Base-by-base conservation (phyloP, 2,329 filamentous ascomycete genomes). In the Aureobasidium sp. region DNA sequence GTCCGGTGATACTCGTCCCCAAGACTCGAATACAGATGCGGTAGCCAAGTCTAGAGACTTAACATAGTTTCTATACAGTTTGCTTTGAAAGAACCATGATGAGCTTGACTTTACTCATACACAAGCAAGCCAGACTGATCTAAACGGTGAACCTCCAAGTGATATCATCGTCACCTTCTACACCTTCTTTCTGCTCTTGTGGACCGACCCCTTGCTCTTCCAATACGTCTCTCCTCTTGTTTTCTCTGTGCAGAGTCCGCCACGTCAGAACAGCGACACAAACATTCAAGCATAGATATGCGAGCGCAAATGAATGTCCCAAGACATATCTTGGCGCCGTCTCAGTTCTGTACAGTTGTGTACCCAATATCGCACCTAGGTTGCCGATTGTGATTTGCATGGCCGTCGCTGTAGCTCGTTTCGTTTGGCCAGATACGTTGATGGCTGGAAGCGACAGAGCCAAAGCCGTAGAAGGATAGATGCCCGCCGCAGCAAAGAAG, bases 311-410 rank as follows among this genome's bases (percentile, higher is more conserved):
- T 0, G 82, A 81, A 70, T 90, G 87, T 0, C 88, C 87, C 0
- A 89, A 75, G 53, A 86, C 77, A 67, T 84, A 90, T 36, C 84
- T 76, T 1, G 87, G 87, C 0, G 79, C 82, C 32, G 84, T 83
- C 1, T 79, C 75, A 0, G 79, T 76, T 1, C 87, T 78, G 70
- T 90, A 90, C 1, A 90, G 70, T 72, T 90, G 87, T 1, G 87
- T 90, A 0, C 87, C 87, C 27, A 90, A 67, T 0, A 89, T 84
- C 0, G 85, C 86, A 0, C 87, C 87, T 1, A 87, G 69, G 66
- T 89, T 89, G 0, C 87, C 87, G 56, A 90, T 85, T 10, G 83
- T 86, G 62, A 90, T 89, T 67, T 89, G 86, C 81, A 90, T 84
- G 0, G 84, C 87, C 52, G 86, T 88, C 2, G 84, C 84, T 4